phyloP scores from a whole-genome alignment of 2,329 filamentous ascomycete species.

The Aspergillus pseudoviridinutans region DNA sequence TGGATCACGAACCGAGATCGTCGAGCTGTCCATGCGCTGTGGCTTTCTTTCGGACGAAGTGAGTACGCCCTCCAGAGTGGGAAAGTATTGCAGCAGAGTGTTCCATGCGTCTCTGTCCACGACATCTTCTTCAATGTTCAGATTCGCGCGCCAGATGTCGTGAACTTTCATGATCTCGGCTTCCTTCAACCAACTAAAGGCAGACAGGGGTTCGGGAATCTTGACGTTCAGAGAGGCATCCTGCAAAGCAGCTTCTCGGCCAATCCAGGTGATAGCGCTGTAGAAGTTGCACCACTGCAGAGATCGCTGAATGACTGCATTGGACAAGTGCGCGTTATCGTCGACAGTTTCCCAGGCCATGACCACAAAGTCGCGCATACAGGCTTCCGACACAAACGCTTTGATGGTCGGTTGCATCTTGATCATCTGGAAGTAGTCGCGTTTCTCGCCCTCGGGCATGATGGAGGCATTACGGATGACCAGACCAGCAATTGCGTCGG shows the following conservation, averaged over 20 bases:
- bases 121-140: constrained; percentile 17
- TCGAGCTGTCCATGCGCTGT: constrained; percentile 4
- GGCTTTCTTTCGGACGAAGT: constrained; percentile 20
- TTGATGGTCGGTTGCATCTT: constrained; percentile 41
- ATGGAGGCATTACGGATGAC: constrained; percentile 43
- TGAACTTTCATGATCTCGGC: constrained; percentile 43
- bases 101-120: constrained; percentile 22
- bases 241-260: constrained; percentile 32
- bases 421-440: constrained; percentile 44
- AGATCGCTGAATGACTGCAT: constrained; percentile 42
- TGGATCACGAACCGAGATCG: constrained; percentile 22
- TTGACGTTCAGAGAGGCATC: constrained; percentile 32
- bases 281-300: constrained; percentile 48
- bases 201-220: constrained; percentile 39
- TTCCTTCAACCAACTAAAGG: constrained; percentile 47
- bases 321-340: constrained; percentile 33
- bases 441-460: constrained; percentile 37
- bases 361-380: constrained; percentile 40
- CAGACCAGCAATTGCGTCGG: constrained; percentile 34
- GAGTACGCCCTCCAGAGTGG: constrained; percentile 22
- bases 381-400: constrained; percentile 45
- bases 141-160: constrained; percentile 39
- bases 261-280: constrained; percentile 44
- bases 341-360: constrained; percentile 46
- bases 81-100: constrained; percentile 24